phyloP scores from a whole-genome alignment of 2,329 filamentous ascomycete species.

The Volutella citrinella region DNA sequence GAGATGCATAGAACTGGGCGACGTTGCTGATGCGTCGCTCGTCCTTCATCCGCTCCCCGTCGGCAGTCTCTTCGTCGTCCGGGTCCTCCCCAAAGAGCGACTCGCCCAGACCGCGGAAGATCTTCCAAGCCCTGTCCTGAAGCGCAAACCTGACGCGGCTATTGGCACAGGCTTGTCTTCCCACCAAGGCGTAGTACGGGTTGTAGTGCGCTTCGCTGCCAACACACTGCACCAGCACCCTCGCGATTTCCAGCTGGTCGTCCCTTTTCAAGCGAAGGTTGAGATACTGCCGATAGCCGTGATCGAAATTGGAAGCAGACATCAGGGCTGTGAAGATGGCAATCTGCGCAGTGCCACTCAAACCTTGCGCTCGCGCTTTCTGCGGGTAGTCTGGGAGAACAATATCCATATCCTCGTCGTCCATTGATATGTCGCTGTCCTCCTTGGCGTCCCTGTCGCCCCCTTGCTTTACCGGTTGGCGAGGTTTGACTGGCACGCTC shows the following conservation, averaged over 20 bases:
- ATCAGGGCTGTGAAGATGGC: conserved; percentile 94
- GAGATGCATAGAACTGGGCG: conserved; percentile 51
- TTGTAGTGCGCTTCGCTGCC: conserved; percentile 84
- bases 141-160: conserved; percentile 78
- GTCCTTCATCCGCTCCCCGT: conserved; percentile 44
- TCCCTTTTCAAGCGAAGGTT: conserved; percentile 84
- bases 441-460: conserved; percentile 16
- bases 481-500: conserved; percentile 63
- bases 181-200: conserved; percentile 87
- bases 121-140: conserved; percentile 80
- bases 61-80: conserved; percentile 54
- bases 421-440: conserved; percentile 27
- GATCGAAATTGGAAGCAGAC: conserved; percentile 77
- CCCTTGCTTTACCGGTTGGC: no score
- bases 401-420: conserved; percentile 46
- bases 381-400: conserved; percentile 64
- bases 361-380: conserved; percentile 76
- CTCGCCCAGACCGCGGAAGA: conserved; percentile 85
- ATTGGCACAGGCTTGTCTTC: conserved; percentile 70
- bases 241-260: conserved; percentile 82
- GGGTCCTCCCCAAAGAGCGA: conserved; percentile 63
- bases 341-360: conserved; percentile 82
- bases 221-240: conserved; percentile 83
- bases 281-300: conserved; percentile 74
- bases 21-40: conserved; percentile 49